phyloP scores from a whole-genome alignment of 306 rosid species.

The Quillaja saponaria region DNA sequence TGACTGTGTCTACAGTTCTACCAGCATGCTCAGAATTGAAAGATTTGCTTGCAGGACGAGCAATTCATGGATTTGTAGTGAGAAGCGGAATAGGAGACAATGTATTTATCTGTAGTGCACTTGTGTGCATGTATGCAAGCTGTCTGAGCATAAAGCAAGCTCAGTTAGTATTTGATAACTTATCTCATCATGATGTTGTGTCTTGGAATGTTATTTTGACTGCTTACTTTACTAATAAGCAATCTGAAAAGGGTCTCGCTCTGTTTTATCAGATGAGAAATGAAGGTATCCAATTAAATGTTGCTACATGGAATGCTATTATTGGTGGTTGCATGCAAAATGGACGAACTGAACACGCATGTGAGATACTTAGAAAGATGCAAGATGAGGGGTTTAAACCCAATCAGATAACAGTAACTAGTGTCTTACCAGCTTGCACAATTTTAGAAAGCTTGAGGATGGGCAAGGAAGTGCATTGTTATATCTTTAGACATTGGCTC shows the following conservation, averaged over 20 bases:
- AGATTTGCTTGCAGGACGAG: constrained; percentile 40
- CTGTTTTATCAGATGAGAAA: constrained; percentile 44
- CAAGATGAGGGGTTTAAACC: constrained; percentile 54
- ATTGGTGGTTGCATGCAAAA: constrained; percentile 56
- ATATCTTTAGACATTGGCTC: constrained; percentile 45
- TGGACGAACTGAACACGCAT: constrained; percentile 41
- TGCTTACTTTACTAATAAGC: constrained; percentile 46
- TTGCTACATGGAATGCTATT: constrained; percentile 58
- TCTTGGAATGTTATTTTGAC: constrained; percentile 59
- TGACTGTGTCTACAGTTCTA: constrained; percentile 45
- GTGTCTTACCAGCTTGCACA: constrained; percentile 56
- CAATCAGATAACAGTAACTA: constrained; percentile 46
- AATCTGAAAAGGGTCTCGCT: constrained; percentile 44
- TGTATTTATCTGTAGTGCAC: constrained; percentile 43
- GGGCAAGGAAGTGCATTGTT: constrained; percentile 57
- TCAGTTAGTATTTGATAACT: constrained; percentile 41
- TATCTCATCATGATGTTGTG: constrained; percentile 48
- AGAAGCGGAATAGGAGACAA: constrained; percentile 41
- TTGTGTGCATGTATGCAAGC: constrained; percentile 51
- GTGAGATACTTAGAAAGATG: constrained; percentile 54
- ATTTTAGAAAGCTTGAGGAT: constrained; percentile 48
- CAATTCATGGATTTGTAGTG: constrained; percentile 47
- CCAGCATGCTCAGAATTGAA: constrained; percentile 47
- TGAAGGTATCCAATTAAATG: constrained; percentile 39
- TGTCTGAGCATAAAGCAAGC: constrained; percentile 46